Percentiles rank a stretch among this genome's conserved stretches.
Conservation (phyloP, 108 stramenopile species). For the Nannochloropsis gaditana region DNA sequence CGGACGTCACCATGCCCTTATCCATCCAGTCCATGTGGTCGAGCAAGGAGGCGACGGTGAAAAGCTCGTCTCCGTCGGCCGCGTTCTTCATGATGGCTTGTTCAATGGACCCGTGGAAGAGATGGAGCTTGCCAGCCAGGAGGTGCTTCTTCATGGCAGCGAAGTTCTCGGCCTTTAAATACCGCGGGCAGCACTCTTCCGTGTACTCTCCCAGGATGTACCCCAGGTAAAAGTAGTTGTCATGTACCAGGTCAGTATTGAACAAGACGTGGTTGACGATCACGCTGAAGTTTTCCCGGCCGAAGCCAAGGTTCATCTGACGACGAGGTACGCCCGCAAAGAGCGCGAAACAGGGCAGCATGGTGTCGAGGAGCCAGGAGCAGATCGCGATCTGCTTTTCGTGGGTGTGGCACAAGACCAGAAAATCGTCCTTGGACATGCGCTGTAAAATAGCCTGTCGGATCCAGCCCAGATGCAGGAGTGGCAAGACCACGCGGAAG, state of each 20-base stretch:
- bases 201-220: conserved; percentile 51
- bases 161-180: conserved; percentile 41
- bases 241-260: conserved; percentile 39
- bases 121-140: conserved; percentile 35
- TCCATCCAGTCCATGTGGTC: conserved; percentile 56
- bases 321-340: conserved; percentile 48
- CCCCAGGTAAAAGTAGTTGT: conserved; percentile 56
- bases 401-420: not conserved
- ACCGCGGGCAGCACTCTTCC: conserved; percentile 47
- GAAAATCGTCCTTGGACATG: conserved; percentile 26
- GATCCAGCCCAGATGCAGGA: conserved; percentile 37
- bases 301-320: conserved; percentile 41
- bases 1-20: conserved; percentile 16
- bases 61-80: not conserved
- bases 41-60: conserved; percentile 52
- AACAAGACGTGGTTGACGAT: conserved; percentile 38
- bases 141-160: conserved; percentile 32
- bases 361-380: conserved; percentile 32
- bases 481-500: conserved; percentile 30
- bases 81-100: not conserved
- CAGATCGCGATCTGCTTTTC: conserved; percentile 24
- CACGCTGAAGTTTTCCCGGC: conserved; percentile 28
- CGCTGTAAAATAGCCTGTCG: conserved; percentile 19
- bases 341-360: conserved; percentile 26
- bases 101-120: conserved; percentile 44